A percentile compares a stretch with the other conserved stretches of the same genome.
Evolutionary conservation across 345 rosid genomes (phyloP).

Genomic region (Eucalyptus regnans): DNA sequence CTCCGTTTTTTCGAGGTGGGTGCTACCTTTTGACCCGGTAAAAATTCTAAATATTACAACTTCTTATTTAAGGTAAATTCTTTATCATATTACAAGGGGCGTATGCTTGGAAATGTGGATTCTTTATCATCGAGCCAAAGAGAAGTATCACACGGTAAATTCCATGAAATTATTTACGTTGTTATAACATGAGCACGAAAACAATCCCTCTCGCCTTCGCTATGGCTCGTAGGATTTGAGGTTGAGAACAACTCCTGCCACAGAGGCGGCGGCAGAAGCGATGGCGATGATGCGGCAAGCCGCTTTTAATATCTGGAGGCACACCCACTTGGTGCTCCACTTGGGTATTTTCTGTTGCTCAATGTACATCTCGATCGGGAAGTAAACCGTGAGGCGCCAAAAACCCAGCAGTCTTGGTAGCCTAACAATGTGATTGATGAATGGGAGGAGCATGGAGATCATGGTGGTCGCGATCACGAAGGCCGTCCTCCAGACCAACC

Average conservation of each 20-base stretch:
- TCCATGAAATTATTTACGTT: no score
- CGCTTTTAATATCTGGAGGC: constrained; percentile 36
- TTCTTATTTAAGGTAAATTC: no score
- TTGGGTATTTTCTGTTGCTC: constrained; percentile 38
- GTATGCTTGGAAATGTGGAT: no score
- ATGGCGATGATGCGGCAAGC: constrained; percentile 42
- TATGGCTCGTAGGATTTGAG: constrained; percentile 11
- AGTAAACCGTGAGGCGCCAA: constrained; percentile 65
- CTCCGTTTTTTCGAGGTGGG: no score
- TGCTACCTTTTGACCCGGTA: no score
- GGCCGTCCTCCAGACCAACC: constrained; percentile 40
- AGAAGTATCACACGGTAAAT: no score
- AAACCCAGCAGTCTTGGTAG: constrained; percentile 59
- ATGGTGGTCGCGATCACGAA: constrained; percentile 47
- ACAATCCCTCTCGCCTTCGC: no score
- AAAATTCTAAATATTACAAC: no score
- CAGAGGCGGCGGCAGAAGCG: constrained; percentile 45
- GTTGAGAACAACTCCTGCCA: constrained; percentile 41
- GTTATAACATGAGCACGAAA: no score
- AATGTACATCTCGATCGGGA: constrained; percentile 76
- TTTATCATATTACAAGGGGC: no score
- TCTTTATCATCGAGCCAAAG: no score
- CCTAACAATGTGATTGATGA: constrained; percentile 56
- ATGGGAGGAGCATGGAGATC: constrained; percentile 64
- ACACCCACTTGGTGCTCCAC: constrained; percentile 56